Evolutionary conservation across 2,329 filamentous ascomycete genomes (phyloP), one percentile per base, ranked within the genome.

Genomic region (Neophaeococcomyces aloes): DNA sequence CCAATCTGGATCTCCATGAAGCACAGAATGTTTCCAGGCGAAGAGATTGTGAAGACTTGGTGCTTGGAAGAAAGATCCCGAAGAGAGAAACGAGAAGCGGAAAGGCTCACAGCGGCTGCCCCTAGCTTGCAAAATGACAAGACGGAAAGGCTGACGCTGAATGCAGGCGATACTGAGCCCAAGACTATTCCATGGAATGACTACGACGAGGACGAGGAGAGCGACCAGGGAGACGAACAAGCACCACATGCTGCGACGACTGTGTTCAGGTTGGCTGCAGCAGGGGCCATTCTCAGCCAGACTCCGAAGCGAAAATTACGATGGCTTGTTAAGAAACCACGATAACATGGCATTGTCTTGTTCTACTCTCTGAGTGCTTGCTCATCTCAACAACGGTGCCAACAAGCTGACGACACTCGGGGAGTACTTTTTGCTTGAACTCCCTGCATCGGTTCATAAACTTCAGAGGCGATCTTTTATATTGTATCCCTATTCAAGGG

Each of bases 1-100:
- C 53, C 53, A 4, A 50, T 55, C 25, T 55, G 53, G 53, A 53
- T 53, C 33, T 47, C 48, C 2, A 53, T 55, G 34, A 45, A 47
- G 19, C 44, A 47, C 15, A 39, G 47, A 8, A 55, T 55, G 53
- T 53, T 55, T 33, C 51, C 51, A 4, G 46, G 34, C 2, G 34
- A 47, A 18, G 49, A 49, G 10, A 37, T 50, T 6, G 18, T 53
- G 21, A 42, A 45, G 11, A 34, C 48, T 11, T 55, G 49, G 48
- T 34, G 48, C 31, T 42, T 14, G 19, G 23, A 46, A 25, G 42
- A 51, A 17, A 34, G 44, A 21, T 41, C 49, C 27, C 23, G 25
- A 18, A 18, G 44, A 2, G 36, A 23, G 25, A 3, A 35, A 11
- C 17, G 35, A 10, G 25, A 34, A 38, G 33, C 27, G 18, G 21